These are phyloP conservation scores for Tylopilus balloui DNA, from an alignment of 768 basidiomycete genomes.

Conservation along the genomic window DNA sequence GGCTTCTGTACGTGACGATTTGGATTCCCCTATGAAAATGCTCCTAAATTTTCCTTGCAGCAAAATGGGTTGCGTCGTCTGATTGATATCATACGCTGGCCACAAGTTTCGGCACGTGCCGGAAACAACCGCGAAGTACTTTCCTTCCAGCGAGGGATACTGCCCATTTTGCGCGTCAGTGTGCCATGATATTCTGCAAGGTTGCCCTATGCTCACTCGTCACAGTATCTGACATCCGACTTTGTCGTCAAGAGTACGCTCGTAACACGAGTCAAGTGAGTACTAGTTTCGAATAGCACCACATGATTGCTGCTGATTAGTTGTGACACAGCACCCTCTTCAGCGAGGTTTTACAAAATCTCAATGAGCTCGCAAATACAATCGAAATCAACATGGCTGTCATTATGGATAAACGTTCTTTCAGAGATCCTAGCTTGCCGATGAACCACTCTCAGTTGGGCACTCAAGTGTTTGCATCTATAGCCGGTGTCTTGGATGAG, in stretches of 20 bases:
- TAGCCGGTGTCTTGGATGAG: constrained; percentile 50
- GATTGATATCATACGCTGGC: constrained; percentile 45
- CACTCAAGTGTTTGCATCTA: constrained; percentile 40
- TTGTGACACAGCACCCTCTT: constrained; percentile 39
- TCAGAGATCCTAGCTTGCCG: constrained; percentile 23
- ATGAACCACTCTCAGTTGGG: constrained; percentile 29
- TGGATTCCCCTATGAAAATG: rapidly evolving
- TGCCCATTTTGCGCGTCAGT: constrained; percentile 50
- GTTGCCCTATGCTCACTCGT: not conserved
- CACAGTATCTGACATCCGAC: constrained; percentile 55
- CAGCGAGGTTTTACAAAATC: constrained; percentile 41
- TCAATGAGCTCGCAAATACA: constrained; percentile 37
- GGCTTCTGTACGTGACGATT: constrained; percentile 31
- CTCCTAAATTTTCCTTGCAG: constrained; percentile 22
- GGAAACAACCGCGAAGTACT: constrained; percentile 35
- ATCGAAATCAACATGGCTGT: constrained; percentile 39
- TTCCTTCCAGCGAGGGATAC: constrained; percentile 56
- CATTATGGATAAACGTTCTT: constrained; percentile 32
- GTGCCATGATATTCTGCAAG: not conserved
- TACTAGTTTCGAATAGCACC: not conserved
- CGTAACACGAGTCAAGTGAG: constrained; percentile 48
- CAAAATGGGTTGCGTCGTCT: constrained; percentile 50
- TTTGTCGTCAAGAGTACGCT: constrained; percentile 56
- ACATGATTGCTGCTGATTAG: constrained; percentile 6
- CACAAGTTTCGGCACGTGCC: constrained; percentile 36